Conservation (phyloP, 73 alveolate species). For the Uronychia setigera region DNA sequence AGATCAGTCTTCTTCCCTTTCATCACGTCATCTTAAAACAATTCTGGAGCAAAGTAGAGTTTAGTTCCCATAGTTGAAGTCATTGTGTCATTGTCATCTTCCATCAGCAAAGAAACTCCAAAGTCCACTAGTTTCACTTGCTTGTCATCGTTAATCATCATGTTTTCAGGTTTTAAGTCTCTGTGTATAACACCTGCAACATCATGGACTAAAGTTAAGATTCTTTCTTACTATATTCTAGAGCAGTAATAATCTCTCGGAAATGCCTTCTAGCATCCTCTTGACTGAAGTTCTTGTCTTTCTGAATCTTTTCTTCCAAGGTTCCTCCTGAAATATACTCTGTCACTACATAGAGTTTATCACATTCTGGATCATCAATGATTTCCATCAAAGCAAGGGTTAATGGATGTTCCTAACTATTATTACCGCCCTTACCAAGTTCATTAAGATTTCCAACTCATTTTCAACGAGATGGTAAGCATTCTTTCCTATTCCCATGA, state of each 20-base stretch:
- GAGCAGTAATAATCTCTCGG: neutral
- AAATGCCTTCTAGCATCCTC: constrained; percentile 1
- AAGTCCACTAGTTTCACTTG: neutral
- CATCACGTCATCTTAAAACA: constrained; percentile 37
- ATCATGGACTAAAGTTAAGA: neutral
- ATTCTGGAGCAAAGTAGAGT: constrained; percentile 28
- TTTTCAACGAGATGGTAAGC: neutral
- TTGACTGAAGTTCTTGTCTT: neutral
- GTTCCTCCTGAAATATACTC: neutral
- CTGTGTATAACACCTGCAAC: constrained; percentile 1
- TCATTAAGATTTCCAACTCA: neutral
- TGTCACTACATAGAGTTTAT: neutral
- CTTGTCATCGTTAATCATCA: neutral
- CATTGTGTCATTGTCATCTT: constrained; percentile 15
- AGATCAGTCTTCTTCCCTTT: constrained; percentile 96
- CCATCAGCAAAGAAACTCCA: neutral
- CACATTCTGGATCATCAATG: neutral
- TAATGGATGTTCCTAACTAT: neutral
- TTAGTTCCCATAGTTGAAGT: constrained; percentile 18
- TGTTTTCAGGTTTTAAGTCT: constrained; percentile 9
- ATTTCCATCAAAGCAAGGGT: neutral
- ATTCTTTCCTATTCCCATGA: neutral
- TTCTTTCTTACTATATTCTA: neutral
- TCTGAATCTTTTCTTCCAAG: neutral
- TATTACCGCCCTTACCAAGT: neutral